Percentiles rank a stretch among this genome's conserved stretches.
These are phyloP conservation scores for Colletotrichum limetticola DNA, from an alignment of 2,329 filamentous ascomycete genomes.

Conservation along the genomic window DNA sequence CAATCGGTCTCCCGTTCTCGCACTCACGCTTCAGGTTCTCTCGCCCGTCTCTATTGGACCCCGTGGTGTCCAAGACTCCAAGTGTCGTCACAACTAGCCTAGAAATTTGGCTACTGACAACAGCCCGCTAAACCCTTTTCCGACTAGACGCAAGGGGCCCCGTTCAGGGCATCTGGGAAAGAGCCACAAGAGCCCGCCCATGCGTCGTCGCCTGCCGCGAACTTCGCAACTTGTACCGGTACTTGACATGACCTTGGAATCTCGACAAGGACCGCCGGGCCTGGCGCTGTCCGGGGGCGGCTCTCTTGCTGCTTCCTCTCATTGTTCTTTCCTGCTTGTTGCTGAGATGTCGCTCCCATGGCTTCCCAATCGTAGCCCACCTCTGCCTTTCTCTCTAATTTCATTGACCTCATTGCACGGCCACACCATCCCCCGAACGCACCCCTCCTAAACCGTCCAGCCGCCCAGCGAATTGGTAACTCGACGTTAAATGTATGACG, in stretches of 20 bases:
- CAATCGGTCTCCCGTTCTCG: not conserved
- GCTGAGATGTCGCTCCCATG: not conserved
- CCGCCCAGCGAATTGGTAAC: constrained; percentile 34
- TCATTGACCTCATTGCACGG: constrained; percentile 36
- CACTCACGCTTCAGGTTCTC: not conserved
- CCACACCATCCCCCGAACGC: constrained; percentile 31
- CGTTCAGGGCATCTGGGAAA: constrained; percentile 21
- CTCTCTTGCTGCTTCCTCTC: constrained; percentile 24
- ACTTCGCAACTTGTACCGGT: constrained; percentile 19
- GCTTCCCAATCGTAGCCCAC: not conserved
- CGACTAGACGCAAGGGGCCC: constrained; percentile 28
- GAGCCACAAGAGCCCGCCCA: constrained; percentile 9
- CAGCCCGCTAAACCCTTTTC: constrained; percentile 27
- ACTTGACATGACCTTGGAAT: constrained; percentile 27
- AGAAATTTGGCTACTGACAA: constrained; percentile 27
- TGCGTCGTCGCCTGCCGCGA: constrained; percentile 26
- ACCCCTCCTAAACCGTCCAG: constrained; percentile 27
- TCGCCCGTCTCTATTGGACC: constrained; percentile 4
- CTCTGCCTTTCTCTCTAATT: constrained; percentile 10
- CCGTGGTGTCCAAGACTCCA: not conserved
- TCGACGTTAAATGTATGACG: constrained; percentile 36
- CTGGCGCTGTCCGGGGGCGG: constrained; percentile 28
- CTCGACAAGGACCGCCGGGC: constrained; percentile 30
- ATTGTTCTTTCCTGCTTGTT: constrained; percentile 9
- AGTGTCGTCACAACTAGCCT: constrained; percentile 32